These are phyloP conservation scores for Aspergillus udagawae DNA, from an alignment of 2,329 filamentous ascomycete species.

Conservation along the genomic window DNA sequence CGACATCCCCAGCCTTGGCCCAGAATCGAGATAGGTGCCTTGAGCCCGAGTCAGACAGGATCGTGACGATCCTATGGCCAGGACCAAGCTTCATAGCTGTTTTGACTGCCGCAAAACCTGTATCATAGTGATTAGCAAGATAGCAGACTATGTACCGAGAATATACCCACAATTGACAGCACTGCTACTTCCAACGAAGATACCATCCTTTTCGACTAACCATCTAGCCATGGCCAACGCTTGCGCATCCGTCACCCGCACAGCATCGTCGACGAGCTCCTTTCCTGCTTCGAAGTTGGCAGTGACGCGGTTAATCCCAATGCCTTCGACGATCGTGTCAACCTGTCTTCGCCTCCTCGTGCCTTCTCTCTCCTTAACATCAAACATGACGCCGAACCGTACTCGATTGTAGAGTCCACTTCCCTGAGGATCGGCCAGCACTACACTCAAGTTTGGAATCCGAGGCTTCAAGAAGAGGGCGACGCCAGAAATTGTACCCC, in stretches of 20 bases:
- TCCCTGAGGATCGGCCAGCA: constrained; percentile 90
- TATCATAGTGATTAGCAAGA: constrained; percentile 11
- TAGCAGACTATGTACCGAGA: constrained; percentile 8
- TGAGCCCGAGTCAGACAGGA: constrained; percentile 49
- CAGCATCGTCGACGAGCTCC: constrained; percentile 83
- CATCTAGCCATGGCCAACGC: constrained; percentile 92
- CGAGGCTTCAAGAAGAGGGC: constrained; percentile 75
- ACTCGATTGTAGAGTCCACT: constrained; percentile 91
- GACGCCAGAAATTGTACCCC: constrained; percentile 87
- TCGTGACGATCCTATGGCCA: constrained; percentile 46
- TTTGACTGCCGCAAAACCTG: constrained; percentile 47
- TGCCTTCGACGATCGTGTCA: constrained; percentile 92
- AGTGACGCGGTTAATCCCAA: constrained; percentile 93
- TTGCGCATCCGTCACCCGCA: constrained; percentile 82
- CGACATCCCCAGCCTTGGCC: constrained; percentile 46
- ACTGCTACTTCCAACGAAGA: constrained; percentile 91
- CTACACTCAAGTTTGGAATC: constrained; percentile 61
- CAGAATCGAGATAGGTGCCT: constrained; percentile 52
- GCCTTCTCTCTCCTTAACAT: constrained; percentile 80
- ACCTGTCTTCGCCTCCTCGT: constrained; percentile 86
- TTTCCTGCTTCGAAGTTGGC: constrained; percentile 85
- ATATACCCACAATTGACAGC: constrained; percentile 77
- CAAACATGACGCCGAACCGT: constrained; percentile 94
- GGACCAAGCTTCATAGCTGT: constrained; percentile 45
- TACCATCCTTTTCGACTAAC: constrained; percentile 91